Conservation (phyloP, 352 stramenopile genomes). For the Aphanomyces astaci region DNA sequence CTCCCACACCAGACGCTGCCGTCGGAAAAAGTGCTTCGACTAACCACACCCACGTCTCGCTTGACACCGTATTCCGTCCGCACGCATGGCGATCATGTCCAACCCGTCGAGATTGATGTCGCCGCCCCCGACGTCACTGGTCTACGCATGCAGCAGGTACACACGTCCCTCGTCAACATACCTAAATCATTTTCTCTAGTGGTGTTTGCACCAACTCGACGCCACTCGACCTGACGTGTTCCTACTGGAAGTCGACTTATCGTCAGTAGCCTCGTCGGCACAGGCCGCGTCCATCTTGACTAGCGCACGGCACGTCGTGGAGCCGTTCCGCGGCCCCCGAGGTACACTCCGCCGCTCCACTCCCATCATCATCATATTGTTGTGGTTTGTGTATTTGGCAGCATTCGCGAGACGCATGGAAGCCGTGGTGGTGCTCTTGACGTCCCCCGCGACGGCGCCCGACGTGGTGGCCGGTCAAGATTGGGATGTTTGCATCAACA, state of each 20-base stretch:
- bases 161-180: not conserved
- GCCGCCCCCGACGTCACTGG: not conserved
- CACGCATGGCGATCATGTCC: not conserved
- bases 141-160: constrained; percentile 5
- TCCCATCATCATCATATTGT: not conserved
- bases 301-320: not conserved
- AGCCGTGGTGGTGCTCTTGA: not conserved
- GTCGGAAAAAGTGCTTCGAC: not conserved
- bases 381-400: not conserved
- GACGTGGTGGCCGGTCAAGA: not conserved
- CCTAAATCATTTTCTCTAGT: not conserved
- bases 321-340: not conserved
- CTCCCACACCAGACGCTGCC: not conserved
- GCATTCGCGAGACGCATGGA: not conserved
- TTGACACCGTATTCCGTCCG: not conserved
- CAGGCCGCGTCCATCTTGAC: not conserved
- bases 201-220: constrained; percentile 1
- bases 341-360: not conserved
- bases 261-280: not conserved
- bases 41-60: not conserved
- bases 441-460: not conserved
- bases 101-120: not conserved
- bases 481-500: constrained; percentile 6
- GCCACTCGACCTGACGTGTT: not conserved
- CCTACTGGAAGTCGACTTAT: constrained; percentile 16